Base-by-base conservation (phyloP, 2,329 filamentous ascomycete species). In the Epichloe festucae region DNA sequence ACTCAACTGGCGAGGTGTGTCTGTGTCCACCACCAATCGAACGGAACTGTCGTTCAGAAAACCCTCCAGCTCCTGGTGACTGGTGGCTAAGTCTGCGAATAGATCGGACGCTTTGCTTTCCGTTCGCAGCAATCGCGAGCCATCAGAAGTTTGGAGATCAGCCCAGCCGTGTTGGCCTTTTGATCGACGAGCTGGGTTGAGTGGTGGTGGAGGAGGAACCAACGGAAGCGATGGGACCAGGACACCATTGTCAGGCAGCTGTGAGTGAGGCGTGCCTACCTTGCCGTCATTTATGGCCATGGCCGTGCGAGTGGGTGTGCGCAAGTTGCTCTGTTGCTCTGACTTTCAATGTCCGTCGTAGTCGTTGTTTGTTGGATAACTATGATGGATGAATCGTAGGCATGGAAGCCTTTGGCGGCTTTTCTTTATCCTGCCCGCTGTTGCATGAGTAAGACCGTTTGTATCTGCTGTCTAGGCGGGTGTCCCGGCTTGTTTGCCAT, bases 1-100 rank as follows among this genome's bases (percentile, higher is more conserved):
- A 39, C 41, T 48, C 19, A 23, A 35, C 15, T 42, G 38, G 15
- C 51, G 51, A 42, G 34, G 21, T 34, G 40, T 23, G 35, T 35
- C 31, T 34, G 40, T 23, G 35, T 35, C 31, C 14, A 50, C 21
- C 19, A 19, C 15, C 10, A 44, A 12, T 35, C 40, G 48, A 21
- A 21, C 19, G 15, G 49, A 43, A 21, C n/a, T 23, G 40, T 35
- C 12, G 47, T 48, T 46, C n/a, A 57, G 46, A 49, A 49, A 57
- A 3, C 43, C 50, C 8, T 55, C 50, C 35, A 56, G 54, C 42
- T 57, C 56, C 15, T 45, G 46, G 49, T 56, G 54, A 8, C 49
- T 42, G 27, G 23, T 49, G 45, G 49, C 54, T 35, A 57, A 17
- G 48, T 56, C 54, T n/a, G 36, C 52, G 43, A 57, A 56, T 35